phyloP scores from a whole-genome alignment of 768 basidiomycete species.

The Dendrothele bispora region DNA sequence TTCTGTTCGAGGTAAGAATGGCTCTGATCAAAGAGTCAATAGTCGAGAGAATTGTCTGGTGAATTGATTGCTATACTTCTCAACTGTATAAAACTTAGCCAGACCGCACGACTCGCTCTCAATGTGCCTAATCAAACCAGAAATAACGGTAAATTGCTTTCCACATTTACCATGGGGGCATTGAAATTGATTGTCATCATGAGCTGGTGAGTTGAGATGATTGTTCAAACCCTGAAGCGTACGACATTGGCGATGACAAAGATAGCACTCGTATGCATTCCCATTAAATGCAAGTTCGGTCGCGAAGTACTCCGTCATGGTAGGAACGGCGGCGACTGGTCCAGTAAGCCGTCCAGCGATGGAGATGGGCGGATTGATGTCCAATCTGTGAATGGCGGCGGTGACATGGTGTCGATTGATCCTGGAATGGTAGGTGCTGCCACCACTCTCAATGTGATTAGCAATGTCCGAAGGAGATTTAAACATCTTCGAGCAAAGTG shows the following conservation, averaged over 20 bases:
- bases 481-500: slow-evolving; percentile 31
- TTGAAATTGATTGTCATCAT: slow-evolving; percentile 39
- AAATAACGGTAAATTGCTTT: slow-evolving; percentile 33
- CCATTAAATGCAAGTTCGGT: slow-evolving; percentile 40
- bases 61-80: no score
- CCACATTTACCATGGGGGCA: slow-evolving; percentile 47
- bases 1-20: no score
- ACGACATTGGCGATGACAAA: slow-evolving; percentile 34
- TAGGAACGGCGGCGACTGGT: no score
- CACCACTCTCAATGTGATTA: slow-evolving; percentile 41
- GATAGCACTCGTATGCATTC: slow-evolving; percentile 36
- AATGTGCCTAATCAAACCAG: slow-evolving; percentile 43
- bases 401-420: slow-evolving; percentile 39
- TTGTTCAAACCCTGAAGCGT: slow-evolving; percentile 30
- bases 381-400: slow-evolving; percentile 27
- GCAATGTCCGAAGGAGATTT: slow-evolving; percentile 36
- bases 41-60: no score
- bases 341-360: slow-evolving; percentile 28
- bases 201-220: slow-evolving; percentile 35
- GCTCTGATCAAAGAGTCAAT: no score
- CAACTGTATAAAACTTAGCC: slow-evolving; percentile 28
- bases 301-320: slow-evolving; percentile 28
- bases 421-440: slow-evolving; percentile 25
- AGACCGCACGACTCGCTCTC: slow-evolving; percentile 40
- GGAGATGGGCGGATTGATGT: slow-evolving; percentile 35